These are phyloP conservation scores for Leucosporidium yakuticum DNA, from an alignment of 768 basidiomycete species.

Conservation along the genomic window DNA sequence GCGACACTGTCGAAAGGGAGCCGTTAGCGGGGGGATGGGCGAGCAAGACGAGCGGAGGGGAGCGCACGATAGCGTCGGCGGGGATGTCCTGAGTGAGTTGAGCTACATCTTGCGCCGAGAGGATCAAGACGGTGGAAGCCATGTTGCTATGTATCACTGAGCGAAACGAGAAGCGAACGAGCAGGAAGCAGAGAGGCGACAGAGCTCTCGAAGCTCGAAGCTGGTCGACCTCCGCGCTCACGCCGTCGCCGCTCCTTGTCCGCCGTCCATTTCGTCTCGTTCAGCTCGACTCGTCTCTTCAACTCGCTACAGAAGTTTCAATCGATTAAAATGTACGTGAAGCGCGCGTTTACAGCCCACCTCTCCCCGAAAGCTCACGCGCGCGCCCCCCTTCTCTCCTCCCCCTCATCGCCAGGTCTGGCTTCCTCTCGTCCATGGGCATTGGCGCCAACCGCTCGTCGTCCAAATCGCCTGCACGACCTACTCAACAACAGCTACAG, in stretches of 20 bases:
- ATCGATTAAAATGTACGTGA: too few relatives aligned
- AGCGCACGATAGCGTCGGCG: constrained; percentile 12
- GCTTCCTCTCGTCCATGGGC: constrained; percentile 1
- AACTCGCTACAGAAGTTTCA: too few relatives aligned
- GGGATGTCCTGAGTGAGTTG: not conserved
- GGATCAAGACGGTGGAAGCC: constrained; percentile 6
- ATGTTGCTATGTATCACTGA: not conserved
- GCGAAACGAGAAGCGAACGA: too few relatives aligned
- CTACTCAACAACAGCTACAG: not conserved
- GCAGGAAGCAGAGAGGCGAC: too few relatives aligned
- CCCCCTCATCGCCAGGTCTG: not conserved
- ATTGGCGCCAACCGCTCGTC: constrained; percentile 2
- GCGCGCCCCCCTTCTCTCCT: too few relatives aligned
- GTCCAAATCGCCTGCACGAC: not conserved
- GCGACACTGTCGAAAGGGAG: not conserved
- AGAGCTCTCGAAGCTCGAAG: too few relatives aligned
- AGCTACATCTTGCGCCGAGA: constrained; percentile 7
- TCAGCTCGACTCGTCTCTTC: too few relatives aligned
- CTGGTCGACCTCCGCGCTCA: too few relatives aligned
- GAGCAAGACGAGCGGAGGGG: not conserved
- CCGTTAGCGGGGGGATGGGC: not conserved
- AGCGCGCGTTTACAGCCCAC: too few relatives aligned
- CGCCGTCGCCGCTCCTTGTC: too few relatives aligned
- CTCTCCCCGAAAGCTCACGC: too few relatives aligned
- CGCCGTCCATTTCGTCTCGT: too few relatives aligned